A percentile compares a stretch with the other conserved stretches of the same genome.
Conservation (phyloP, 768 basidiomycete genomes). For the Boletus rex-veris region DNA sequence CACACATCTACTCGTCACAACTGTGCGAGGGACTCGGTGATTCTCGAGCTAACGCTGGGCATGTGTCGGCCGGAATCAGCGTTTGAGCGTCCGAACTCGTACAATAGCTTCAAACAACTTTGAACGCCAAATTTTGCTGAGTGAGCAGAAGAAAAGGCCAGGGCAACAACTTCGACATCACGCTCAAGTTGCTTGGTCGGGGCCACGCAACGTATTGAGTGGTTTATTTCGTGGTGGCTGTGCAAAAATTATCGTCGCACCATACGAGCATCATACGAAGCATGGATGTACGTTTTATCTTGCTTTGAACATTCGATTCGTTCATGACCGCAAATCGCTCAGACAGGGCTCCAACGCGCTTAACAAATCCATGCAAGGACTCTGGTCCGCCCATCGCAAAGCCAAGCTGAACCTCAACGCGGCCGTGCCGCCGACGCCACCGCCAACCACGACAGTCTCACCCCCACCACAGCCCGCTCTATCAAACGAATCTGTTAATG, state of each 20-base stretch:
- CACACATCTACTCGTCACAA: no score
- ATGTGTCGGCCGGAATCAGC: no score
- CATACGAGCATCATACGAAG: no score
- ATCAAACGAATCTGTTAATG: slow-evolving; percentile 27
- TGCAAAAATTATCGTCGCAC: not conserved
- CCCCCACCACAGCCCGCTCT: not conserved
- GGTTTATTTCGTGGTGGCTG: not conserved
- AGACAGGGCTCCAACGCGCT: slow-evolving; percentile 73
- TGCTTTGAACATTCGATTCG: not conserved
- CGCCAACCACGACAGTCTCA: not conserved
- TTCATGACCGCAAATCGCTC: slow-evolving; percentile 31
- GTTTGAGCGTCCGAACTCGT: no score
- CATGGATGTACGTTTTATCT: slow-evolving; percentile 18
- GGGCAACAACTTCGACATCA: no score
- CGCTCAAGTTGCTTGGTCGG: no score
- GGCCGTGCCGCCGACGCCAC: not conserved
- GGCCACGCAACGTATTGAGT: no score
- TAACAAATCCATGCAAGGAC: slow-evolving; percentile 75
- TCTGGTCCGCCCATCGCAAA: slow-evolving; percentile 68
- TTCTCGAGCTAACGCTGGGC: not conserved
- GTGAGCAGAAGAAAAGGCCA: no score
- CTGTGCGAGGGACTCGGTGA: slow-evolving; percentile 1
- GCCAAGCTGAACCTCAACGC: slow-evolving; percentile 68
- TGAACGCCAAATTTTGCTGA: no score
- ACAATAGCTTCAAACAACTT: no score